A percentile compares a stretch with the other conserved stretches of the same genome.
These are phyloP conservation scores for Saccharomycopsis synnaedendra DNA, from an alignment of 805 yeast genomes.

Conservation along the genomic window DNA sequence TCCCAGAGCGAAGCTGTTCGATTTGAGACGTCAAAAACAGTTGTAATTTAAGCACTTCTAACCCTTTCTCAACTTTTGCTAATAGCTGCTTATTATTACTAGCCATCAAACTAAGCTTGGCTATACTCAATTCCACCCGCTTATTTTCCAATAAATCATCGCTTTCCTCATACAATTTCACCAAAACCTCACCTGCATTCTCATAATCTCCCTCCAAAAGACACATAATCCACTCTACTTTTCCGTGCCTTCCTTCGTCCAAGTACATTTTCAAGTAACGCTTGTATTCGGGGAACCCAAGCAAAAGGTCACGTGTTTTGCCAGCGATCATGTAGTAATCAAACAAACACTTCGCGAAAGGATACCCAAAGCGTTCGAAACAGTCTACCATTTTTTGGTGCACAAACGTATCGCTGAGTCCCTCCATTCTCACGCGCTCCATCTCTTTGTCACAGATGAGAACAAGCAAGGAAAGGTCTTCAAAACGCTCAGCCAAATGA, in stretches of 20 bases:
- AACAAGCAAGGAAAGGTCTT: conserved; percentile 56
- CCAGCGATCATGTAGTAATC: conserved; percentile 42
- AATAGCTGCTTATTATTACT: conserved; percentile 22
- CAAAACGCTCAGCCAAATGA: conserved; percentile 50
- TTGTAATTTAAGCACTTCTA: conserved; percentile 41
- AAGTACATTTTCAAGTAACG: conserved; percentile 41
- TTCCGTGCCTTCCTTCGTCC: conserved; percentile 28
- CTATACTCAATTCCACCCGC: conserved; percentile 53
- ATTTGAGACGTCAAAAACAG: conserved; percentile 24
- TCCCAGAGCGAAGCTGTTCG: not conserved
- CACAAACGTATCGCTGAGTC: conserved; percentile 15
- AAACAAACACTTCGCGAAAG: conserved; percentile 57
- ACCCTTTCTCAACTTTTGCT: conserved; percentile 36
- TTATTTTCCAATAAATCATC: conserved; percentile 35
- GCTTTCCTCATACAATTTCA: conserved; percentile 28
- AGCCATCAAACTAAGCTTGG: conserved; percentile 55
- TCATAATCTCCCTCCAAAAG: conserved; percentile 38
- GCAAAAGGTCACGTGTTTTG: conserved; percentile 41
- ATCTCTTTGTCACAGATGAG: conserved; percentile 38
- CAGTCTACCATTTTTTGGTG: conserved; percentile 31
- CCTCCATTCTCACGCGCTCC: conserved; percentile 18
- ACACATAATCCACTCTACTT: conserved; percentile 65
- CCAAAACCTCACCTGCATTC: conserved; percentile 38
- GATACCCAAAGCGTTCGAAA: conserved; percentile 52
- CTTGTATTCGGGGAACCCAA: conserved; percentile 43